These are phyloP conservation scores for Torulaspora franciscae DNA, from an alignment of 805 yeast species.

Conservation along the genomic window DNA sequence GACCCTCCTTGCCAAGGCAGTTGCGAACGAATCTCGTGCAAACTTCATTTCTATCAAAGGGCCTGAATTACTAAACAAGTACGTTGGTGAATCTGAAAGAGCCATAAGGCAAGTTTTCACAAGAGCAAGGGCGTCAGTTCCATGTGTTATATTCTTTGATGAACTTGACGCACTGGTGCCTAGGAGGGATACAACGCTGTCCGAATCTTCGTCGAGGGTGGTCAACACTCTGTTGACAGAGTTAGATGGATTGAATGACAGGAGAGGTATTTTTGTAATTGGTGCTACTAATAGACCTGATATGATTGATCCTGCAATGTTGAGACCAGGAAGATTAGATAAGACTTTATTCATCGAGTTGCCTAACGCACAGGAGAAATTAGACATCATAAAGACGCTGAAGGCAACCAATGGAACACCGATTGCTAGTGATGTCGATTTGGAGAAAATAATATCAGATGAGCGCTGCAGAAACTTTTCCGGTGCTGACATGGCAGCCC, in stretches of 20 bases:
- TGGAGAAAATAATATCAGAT: conserved; percentile 60
- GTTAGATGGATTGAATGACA: conserved; percentile 87
- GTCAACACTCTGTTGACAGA: conserved; percentile 93
- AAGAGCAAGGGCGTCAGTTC: conserved; percentile 87
- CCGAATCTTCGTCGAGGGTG: conserved; percentile 88
- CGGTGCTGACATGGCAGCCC: conserved; percentile 92
- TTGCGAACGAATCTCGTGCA: conserved; percentile 94
- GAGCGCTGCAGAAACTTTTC: conserved; percentile 82
- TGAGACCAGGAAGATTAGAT: conserved; percentile 93
- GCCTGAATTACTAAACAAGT: conserved; percentile 89
- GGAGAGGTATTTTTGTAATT: conserved; percentile 88
- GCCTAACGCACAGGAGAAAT: conserved; percentile 72
- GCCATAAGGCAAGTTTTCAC: conserved; percentile 91
- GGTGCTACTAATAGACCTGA: conserved; percentile 98
- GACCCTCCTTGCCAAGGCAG: conserved; percentile 92
- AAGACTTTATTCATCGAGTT: conserved; percentile 87
- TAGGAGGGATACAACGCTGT: conserved; percentile 78
- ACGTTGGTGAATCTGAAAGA: conserved; percentile 93
- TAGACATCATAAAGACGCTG: conserved; percentile 76
- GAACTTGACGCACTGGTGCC: conserved; percentile 96
- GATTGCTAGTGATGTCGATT: conserved; percentile 54
- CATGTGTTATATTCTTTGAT: conserved; percentile 92
- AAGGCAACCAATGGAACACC: conserved; percentile 74
- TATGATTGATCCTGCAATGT: conserved; percentile 97
- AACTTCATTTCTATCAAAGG: conserved; percentile 95